Percentiles rank a stretch among this genome's conserved stretches.
Evolutionary conservation across 2,329 filamentous ascomycete genomes (phyloP).

Genomic region (Verticillium klebahnii): DNA sequence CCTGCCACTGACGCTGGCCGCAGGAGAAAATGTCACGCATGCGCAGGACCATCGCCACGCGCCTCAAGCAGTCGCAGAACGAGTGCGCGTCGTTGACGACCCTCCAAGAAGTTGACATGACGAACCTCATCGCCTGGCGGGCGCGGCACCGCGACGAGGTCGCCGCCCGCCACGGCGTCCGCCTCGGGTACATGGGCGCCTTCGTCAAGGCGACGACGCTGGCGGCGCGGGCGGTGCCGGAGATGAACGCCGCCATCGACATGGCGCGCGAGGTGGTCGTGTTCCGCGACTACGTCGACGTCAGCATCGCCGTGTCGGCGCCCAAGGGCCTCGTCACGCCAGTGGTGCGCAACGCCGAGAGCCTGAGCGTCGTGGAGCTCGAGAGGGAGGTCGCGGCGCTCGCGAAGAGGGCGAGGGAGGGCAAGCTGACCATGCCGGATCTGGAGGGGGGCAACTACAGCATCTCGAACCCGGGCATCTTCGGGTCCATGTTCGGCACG

Average conservation of each 20-base stretch:
- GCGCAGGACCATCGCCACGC: constrained; percentile 69
- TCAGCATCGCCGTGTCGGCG: constrained; percentile 69
- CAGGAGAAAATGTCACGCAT: constrained; percentile 52
- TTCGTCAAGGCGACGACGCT: constrained; percentile 67
- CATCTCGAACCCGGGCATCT: constrained; percentile 78
- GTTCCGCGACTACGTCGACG: constrained; percentile 63
- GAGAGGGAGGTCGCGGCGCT: constrained; percentile 58
- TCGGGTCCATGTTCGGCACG: constrained; percentile 46
- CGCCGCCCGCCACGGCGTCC: constrained; percentile 21
- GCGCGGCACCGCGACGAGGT: constrained; percentile 58
- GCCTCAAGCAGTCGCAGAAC: constrained; percentile 64
- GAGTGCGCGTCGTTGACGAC: constrained; percentile 69
- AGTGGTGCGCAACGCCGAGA: constrained; percentile 65
- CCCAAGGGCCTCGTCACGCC: constrained; percentile 69
- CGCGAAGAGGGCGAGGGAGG: constrained; percentile 61
- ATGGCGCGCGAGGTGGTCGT: constrained; percentile 55
- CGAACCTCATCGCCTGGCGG: constrained; percentile 60
- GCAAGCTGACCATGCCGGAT: constrained; percentile 72
- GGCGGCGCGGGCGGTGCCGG: constrained; percentile 64
- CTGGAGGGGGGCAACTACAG: constrained; percentile 75
- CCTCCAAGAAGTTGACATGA: constrained; percentile 38
- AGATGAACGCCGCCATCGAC: constrained; percentile 59
- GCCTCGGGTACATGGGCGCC: constrained; percentile 70
- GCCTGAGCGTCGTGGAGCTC: constrained; percentile 26
- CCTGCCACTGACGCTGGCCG: too few species aligned